Percentiles rank a stretch among this genome's conserved stretches.
Conservation (phyloP, 2,329 filamentous ascomycete genomes). For the Penicillium polonicum region DNA sequence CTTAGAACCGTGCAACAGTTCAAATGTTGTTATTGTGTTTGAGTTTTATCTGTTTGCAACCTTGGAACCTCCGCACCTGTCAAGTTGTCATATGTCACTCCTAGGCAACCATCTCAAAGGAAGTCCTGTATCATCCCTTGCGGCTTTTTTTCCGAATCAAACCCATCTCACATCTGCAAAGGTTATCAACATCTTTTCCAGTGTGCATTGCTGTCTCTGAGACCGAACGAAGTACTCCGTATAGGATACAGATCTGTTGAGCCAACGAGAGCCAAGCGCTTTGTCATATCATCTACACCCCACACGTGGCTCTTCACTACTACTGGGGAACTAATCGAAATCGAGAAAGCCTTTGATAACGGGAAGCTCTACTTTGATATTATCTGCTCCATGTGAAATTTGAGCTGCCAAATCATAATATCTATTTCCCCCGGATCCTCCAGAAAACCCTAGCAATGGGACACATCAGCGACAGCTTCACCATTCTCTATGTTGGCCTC, state of each 20-base stretch:
- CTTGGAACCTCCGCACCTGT: neutral
- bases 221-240: neutral
- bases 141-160: neutral
- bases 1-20: neutral
- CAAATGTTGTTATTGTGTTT: neutral
- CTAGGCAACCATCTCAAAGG: neutral
- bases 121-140: neutral
- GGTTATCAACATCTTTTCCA: neutral
- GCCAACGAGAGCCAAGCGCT: neutral
- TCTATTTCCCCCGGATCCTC: neutral
- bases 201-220: too few relatives aligned
- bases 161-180: neutral
- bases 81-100: neutral
- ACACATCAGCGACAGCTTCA: conserved; percentile 10
- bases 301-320: neutral
- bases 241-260: too few relatives aligned
- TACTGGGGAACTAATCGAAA: neutral
- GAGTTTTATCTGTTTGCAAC: neutral
- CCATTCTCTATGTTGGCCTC: conserved; percentile 20
- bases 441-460: conserved; percentile 8
- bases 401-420: too few relatives aligned
- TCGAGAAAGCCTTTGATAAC: neutral
- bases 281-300: neutral
- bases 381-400: neutral
- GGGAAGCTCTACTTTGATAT: too few relatives aligned